Conservation (phyloP, 2,329 filamentous ascomycete genomes). For the Colletotrichum sublineola region DNA sequence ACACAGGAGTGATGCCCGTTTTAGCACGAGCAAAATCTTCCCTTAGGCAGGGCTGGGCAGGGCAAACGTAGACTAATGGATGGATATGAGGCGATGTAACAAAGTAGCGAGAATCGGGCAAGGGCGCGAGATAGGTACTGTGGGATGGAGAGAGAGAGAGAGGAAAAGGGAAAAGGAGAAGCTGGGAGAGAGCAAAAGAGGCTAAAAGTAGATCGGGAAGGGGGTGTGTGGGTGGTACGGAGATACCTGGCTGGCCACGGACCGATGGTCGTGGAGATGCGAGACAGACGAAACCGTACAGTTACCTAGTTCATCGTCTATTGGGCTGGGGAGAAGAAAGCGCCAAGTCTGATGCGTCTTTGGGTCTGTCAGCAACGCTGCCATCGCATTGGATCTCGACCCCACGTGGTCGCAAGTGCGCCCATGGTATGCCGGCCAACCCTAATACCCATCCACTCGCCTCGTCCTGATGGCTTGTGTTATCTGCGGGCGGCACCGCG, state of each 20-base stretch:
- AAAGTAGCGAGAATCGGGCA: not conserved
- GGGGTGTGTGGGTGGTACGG: constrained; percentile 7
- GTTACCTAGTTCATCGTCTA: not conserved
- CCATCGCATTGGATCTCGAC: constrained; percentile 15
- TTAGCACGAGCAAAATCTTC: constrained; percentile 30
- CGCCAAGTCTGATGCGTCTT: not conserved
- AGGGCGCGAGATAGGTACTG: not conserved
- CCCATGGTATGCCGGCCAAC: constrained; percentile 9
- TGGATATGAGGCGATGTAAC: not conserved
- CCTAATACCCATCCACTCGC: not conserved
- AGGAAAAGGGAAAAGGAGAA: constrained; percentile 12
- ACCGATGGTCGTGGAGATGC: constrained; percentile 17
- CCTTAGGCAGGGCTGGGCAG: constrained; percentile 29
- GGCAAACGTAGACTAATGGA: not conserved
- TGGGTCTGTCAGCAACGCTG: constrained; percentile 4
- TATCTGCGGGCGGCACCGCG: not conserved
- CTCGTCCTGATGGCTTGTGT: not conserved
- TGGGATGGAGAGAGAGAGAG: not conserved
- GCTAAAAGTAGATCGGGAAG: constrained; percentile 36
- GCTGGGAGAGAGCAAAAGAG: constrained; percentile 9
- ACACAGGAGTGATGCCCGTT: constrained; percentile 28
- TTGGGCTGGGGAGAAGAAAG: not conserved
- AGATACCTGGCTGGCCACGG: constrained; percentile 8
- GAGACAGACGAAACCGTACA: constrained; percentile 3
- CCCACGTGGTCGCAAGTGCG: constrained; percentile 35